Base-by-base conservation (phyloP, 805 yeast species). In the Ogataea degrootiae region DNA sequence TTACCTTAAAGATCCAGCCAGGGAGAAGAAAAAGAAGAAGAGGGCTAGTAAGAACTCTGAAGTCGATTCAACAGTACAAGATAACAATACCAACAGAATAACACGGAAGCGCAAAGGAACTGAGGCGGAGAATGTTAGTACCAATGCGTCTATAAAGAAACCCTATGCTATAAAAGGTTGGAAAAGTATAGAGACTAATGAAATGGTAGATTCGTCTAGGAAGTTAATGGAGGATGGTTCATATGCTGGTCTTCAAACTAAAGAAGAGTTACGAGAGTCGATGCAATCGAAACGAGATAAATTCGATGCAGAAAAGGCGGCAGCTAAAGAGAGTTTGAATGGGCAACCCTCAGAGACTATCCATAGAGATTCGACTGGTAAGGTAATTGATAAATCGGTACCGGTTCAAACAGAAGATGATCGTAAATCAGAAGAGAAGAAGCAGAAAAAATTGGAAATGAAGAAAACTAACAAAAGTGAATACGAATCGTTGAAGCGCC, bases 321-420 rank as follows among this genome's bases (percentile, higher is more conserved):
- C 42, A 16, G 66, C 61, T 26, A 46, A 48, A 34, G 49, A 47
- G 22, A 11, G 31, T 37, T 38, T 51, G 49, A n/a, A 52, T 41
- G 6, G 42, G 5, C 15, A 38, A 6, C 19, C 17, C 11, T 5
- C 12, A 11, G 41, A 53, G 37, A 80, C 85, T 0, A 68, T 80
- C 0, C 77, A 75, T 56, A 75, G 94, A 70, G 92, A 86, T 58
- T 66, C 75, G 2, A 59, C 73, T 1, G 95, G 95, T 16, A 67
- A 76, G 33, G 70, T 49, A 37, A 17, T 56, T 7, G 51, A 36
- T 8, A 26, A 40, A 37, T 26, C 9, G 11, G 21, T 51, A 44
- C 14, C 44, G 34, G 16, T 44, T 48, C 3, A 31, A 34, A 11
- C 38, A n/a, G 17, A 34, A 43, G 44, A 49, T 55, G 46, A 46